Evolutionary conservation across 164 flowering plant genomes (phyloP).

Genomic region (Saururus chinensis): DNA sequence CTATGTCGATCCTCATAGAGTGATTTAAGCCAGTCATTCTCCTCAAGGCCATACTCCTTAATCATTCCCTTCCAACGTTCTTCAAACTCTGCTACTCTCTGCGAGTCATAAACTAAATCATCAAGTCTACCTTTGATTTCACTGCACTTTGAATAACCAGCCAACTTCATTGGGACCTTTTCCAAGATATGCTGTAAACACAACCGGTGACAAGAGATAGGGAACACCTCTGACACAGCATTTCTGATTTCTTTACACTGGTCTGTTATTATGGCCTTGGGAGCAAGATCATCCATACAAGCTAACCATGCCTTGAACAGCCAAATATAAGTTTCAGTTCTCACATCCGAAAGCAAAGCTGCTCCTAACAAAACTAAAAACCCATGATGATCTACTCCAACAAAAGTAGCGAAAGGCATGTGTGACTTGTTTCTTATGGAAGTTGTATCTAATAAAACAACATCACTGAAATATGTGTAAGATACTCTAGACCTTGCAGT

Average conservation of each 20-base stretch:
- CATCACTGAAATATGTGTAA: constrained; percentile 6
- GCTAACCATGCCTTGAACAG: constrained; percentile 8
- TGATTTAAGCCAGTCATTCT: constrained; percentile 4
- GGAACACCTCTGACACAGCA: constrained; percentile 8
- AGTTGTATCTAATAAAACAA: constrained; percentile 7
- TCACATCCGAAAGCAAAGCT: constrained; percentile 3
- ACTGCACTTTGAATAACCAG: neutral
- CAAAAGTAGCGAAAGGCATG: constrained; percentile 5
- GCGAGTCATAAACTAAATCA: constrained; percentile 3
- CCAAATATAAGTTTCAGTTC: constrained; percentile 5
- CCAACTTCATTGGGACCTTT: constrained; percentile 1
- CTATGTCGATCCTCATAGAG: neutral
- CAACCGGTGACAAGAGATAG: constrained; percentile 1
- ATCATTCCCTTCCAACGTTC: constrained; percentile 5
- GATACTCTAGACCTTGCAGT: neutral
- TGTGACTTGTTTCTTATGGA: constrained; percentile 3
- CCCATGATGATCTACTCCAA: constrained; percentile 6
- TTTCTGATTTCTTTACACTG: constrained; percentile 1
- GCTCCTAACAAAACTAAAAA: constrained; percentile 5
- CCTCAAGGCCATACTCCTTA: constrained; percentile 5
- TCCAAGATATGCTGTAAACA: constrained; percentile 4
- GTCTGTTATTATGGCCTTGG: constrained; percentile 8
- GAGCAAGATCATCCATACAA: constrained; percentile 8
- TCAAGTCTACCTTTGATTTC: constrained; percentile 5
- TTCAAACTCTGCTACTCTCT: constrained; percentile 6